These are phyloP conservation scores for Hyphodiscus sp. DNA, from an alignment of 2,329 filamentous ascomycete genomes.

Conservation along the genomic window DNA sequence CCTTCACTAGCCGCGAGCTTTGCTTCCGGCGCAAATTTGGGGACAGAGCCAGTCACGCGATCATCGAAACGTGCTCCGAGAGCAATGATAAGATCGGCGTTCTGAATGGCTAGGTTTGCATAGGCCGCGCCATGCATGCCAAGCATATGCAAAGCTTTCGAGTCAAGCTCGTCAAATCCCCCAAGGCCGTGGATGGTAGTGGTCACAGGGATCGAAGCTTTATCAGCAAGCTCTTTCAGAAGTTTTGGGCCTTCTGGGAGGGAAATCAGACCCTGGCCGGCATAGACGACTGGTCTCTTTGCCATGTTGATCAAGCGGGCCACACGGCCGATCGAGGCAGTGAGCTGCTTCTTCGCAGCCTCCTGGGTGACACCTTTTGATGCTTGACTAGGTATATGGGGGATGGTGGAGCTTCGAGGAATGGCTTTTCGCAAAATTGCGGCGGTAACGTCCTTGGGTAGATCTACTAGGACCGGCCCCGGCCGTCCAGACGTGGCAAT, in stretches of 20 bases:
- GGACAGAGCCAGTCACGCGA: conserved; percentile 75
- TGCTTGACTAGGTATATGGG: conserved; percentile 76
- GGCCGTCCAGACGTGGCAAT: conserved; percentile 93
- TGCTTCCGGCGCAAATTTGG: conserved; percentile 84
- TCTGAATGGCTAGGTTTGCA: conserved; percentile 97
- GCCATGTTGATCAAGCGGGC: conserved; percentile 78
- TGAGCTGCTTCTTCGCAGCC: conserved; percentile 63
- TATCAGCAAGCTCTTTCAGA: conserved; percentile 81
- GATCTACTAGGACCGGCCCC: conserved; percentile 88
- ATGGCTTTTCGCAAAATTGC: conserved; percentile 78
- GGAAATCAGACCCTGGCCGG: conserved; percentile 81
- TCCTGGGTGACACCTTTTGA: conserved; percentile 75
- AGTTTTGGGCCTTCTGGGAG: conserved; percentile 72
- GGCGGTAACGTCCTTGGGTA: conserved; percentile 94
- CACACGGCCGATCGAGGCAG: conserved; percentile 67
- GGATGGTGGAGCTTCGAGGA: conserved; percentile 54
- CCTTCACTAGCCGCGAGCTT: conserved; percentile 77
- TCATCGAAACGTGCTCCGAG: conserved; percentile 94
- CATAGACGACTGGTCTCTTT: conserved; percentile 93
- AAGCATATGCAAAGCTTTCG: conserved; percentile 95
- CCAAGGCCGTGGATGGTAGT: conserved; percentile 93
- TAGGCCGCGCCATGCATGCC: conserved; percentile 98
- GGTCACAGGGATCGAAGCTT: conserved; percentile 86
- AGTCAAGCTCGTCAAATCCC: conserved; percentile 85
- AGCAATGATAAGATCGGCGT: conserved; percentile 91